Conservation (phyloP, 345 rosid genomes). For the Acer yangbiense region DNA sequence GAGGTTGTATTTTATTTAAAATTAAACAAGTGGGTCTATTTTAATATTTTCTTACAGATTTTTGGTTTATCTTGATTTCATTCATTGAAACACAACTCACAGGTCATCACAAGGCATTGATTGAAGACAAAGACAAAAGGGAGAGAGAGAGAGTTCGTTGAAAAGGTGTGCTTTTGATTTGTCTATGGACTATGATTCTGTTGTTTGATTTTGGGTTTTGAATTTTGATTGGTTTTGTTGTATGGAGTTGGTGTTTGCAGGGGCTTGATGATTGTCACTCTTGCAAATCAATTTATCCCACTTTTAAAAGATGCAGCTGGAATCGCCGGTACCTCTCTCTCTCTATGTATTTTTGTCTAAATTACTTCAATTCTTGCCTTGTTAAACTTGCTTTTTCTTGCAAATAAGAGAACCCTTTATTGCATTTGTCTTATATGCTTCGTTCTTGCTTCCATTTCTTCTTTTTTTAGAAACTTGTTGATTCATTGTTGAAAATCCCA, state of each 20-base stretch:
- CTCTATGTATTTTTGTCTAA: neutral
- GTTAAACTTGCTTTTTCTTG: neutral
- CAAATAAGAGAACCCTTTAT: neutral
- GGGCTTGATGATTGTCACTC: slow-evolving; percentile 46
- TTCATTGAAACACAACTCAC: no score
- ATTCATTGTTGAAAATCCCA: neutral
- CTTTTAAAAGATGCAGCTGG: slow-evolving; percentile 70
- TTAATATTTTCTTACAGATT: no score
- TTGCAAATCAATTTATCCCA: slow-evolving; percentile 22
- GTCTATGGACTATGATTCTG: neutral
- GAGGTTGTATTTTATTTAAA: no score
- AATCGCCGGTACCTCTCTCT: slow-evolving; percentile 44
- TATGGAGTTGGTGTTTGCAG: neutral
- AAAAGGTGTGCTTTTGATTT: neutral
- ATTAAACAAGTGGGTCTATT: no score
- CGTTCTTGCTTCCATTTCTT: neutral
- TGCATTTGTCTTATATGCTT: neutral
- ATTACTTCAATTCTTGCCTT: neutral
- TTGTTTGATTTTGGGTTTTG: neutral
- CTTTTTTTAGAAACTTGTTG: neutral
- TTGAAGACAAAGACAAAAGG: no score
- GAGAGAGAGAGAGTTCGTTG: neutral
- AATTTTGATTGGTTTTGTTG: neutral
- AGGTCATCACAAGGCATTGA: no score
- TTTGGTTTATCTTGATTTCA: no score